phyloP scores from a whole-genome alignment of 192 early-diverging fungal genomes.

The Rhizophagus clarus region DNA sequence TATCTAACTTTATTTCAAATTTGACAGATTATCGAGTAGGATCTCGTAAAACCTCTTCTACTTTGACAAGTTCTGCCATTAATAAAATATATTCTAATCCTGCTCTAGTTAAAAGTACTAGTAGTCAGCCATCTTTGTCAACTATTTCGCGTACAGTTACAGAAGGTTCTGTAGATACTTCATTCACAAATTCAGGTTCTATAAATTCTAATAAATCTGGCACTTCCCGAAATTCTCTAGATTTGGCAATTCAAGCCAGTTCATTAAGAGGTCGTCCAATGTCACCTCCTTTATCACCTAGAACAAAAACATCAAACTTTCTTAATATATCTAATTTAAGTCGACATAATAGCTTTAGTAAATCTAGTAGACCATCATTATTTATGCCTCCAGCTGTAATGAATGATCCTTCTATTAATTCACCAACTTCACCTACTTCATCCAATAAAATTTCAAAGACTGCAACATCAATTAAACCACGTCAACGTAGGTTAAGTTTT shows the following conservation, averaged over 20 bases:
- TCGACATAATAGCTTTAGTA: slow-evolving; percentile 14
- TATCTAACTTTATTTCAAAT: neutral
- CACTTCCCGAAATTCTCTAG: neutral
- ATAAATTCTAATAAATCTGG: neutral
- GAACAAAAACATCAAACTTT: slow-evolving; percentile 4
- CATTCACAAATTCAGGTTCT: neutral
- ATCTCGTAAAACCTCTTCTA: neutral
- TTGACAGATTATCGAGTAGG: neutral
- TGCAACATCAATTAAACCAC: neutral
- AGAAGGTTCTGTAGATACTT: neutral
- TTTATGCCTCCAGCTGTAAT: slow-evolving; percentile 19
- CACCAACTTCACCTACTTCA: neutral
- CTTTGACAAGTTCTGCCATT: neutral
- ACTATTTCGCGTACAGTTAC: neutral
- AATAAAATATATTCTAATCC: slow-evolving; percentile 16
- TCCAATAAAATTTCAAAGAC: neutral
- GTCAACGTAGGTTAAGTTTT: slow-evolving; percentile 32
- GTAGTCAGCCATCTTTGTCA: slow-evolving; percentile 14
- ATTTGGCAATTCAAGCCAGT: neutral
- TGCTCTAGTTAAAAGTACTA: slow-evolving; percentile 2
- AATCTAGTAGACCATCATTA: neutral
- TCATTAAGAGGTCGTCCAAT: slow-evolving; percentile 1
- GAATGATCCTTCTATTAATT: slow-evolving; percentile 14
- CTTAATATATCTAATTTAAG: neutral
- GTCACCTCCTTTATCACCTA: slow-evolving; percentile 12